A percentile compares a stretch with the other conserved stretches of the same genome.
phyloP scores from a whole-genome alignment of 768 basidiomycete species.

The Pisolithus orientalis region DNA sequence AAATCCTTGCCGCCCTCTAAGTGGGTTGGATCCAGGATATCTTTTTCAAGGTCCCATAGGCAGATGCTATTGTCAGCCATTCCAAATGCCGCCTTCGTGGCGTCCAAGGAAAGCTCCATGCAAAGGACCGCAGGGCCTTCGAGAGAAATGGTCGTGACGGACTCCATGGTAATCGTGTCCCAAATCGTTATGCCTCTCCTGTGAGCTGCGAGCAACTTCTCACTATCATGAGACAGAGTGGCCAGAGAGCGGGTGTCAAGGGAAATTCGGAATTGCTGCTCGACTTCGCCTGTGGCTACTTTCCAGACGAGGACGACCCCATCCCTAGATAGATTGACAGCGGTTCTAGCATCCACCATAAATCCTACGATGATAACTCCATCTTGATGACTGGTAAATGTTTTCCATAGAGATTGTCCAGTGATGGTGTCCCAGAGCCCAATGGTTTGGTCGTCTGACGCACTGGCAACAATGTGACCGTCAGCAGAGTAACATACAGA shows the following conservation, averaged over 20 bases:
- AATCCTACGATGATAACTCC: too few species aligned
- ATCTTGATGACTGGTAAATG: too few species aligned
- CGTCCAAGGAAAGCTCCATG: slow-evolving; percentile 6
- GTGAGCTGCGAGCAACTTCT: neutral
- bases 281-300: too few species aligned
- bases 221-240: too few species aligned
- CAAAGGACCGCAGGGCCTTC: neutral
- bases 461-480: neutral
- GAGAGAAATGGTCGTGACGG: neutral
- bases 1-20: neutral
- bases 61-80: slow-evolving; percentile 6
- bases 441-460: too few species aligned
- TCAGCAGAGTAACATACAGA: slow-evolving; percentile 1
- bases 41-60: slow-evolving; percentile 5
- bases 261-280: too few species aligned
- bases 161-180: neutral
- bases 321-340: too few species aligned
- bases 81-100: slow-evolving; percentile 5
- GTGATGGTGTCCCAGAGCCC: too few species aligned
- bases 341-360: too few species aligned
- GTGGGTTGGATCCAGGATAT: neutral
- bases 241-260: too few species aligned
- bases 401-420: too few species aligned
- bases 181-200: neutral
- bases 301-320: too few species aligned